Evolutionary conservation across 306 rosid species (phyloP), one percentile per base, ranked within the genome.

Genomic region (Rosa multiflora): DNA sequence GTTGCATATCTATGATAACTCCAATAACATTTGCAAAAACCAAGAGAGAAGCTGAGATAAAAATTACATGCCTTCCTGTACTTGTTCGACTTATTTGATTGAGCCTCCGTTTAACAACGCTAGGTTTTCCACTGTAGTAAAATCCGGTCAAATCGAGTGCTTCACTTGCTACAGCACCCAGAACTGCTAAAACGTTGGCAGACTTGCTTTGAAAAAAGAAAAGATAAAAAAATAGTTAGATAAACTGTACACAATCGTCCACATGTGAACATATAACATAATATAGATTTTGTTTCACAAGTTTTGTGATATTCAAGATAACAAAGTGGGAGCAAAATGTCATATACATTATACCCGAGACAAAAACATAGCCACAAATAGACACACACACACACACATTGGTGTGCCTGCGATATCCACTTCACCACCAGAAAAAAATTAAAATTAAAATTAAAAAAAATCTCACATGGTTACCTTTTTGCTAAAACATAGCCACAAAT

Each of bases 141-240:
- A 92, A 90, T 73, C 98, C 92, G 29, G 98, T 92, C 84, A 91
- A 82, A 82, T 92, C 97, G 73, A 95, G 94, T 43, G 98, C 98
- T 82, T 95, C 89, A 78, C 94, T 92, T 67, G 97, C 99, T 81
- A 92, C 98, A 72, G 84, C 94, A 74, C 96, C 97, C 87, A 95
- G 86, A 84, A 95, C 95, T 67, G 96, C 96, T 90, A 95, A 86
- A 76, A 95, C 95, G 66, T 92, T 95, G 90, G 96, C 99, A 80
- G 97, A 90, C 90, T 95, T 95, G 91, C 95, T 92, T 90, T 85
- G 82, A 75, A 71, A 87, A 83, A 76, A 85, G 48, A 75, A 85
- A 71, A 80, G 63, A 72, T 47, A 85, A 39, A 85, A 18, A 81
- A 35, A 64, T 72, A 52, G 58, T 91, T 78, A 86, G 82, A 69